Percentiles rank a stretch among this genome's conserved stretches.
Conservation (phyloP, 2,329 filamentous ascomycete species). For the Zymoseptoria crescenta region DNA sequence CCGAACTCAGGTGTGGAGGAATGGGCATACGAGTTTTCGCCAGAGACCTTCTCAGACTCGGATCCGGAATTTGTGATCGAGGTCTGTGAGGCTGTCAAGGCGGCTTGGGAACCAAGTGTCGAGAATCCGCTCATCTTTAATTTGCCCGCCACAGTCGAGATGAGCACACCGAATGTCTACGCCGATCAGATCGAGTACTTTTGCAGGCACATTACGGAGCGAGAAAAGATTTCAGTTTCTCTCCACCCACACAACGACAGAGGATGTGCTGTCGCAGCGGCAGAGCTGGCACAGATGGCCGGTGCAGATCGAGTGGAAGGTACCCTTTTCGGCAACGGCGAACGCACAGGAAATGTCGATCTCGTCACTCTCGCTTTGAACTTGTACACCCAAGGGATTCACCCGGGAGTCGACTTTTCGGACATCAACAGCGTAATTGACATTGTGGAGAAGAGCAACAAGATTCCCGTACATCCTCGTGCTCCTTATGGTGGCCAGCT, state of each 20-base stretch:
- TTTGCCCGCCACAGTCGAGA: constrained; percentile 89
- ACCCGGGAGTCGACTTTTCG: constrained; percentile 82
- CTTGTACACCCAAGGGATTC: constrained; percentile 86
- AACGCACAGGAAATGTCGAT: constrained; percentile 92
- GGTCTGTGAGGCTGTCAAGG: constrained; percentile 89
- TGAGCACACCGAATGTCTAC: constrained; percentile 90
- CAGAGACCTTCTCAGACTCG: constrained; percentile 86
- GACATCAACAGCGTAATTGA: constrained; percentile 80
- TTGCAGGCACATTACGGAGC: constrained; percentile 72
- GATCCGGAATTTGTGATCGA: constrained; percentile 72
- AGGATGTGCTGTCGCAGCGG: constrained; percentile 80
- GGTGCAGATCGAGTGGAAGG: constrained; percentile 92
- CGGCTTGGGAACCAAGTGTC: constrained; percentile 75
- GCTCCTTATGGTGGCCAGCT: constrained; percentile 86
- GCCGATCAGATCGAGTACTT: constrained; percentile 97
- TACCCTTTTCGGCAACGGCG: constrained; percentile 88
- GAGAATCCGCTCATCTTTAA: constrained; percentile 91
- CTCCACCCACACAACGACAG: constrained; percentile 94
- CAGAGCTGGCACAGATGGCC: constrained; percentile 92
- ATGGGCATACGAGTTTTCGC: constrained; percentile 78
- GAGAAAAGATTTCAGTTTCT: constrained; percentile 80
- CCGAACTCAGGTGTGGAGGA: constrained; percentile 49
- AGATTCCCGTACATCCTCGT: constrained; percentile 84
- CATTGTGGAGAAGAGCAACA: constrained; percentile 84
- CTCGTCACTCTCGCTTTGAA: constrained; percentile 88